Base-by-base conservation (phyloP, 176 grass and related monocot species). In the Cenchrus fungigraminus region DNA sequence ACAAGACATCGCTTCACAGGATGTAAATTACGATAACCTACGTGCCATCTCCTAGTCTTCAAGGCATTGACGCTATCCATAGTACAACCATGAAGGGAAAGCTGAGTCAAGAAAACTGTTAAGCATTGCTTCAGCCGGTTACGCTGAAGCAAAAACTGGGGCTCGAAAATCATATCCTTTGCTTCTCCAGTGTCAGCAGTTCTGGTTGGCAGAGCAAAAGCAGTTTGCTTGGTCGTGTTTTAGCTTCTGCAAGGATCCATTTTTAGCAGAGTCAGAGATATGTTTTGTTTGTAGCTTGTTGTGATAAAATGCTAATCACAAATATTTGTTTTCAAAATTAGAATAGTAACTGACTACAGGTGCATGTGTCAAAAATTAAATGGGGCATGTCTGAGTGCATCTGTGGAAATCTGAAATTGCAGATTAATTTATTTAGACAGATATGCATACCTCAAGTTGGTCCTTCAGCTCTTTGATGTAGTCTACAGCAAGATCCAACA, bases 391-490 rank as follows among this genome's bases (percentile, higher is more conserved):
- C 17, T 15, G 16, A 32, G 44, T 63, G 49, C 4, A 28, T 6
- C 28, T 45, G 37, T 44, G 14, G 28, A 47, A 20, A 77, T 61
- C 6, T 20, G 37, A 31, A 7, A 65, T 31, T 34, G 28, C 15
- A 1, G 17, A 12, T 58, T n/a, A n/a, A 31, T 32, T 54, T 56
- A 32, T 17, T 73, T 68, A 65, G 40, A 58, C 7, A 37, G 37
- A 80, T 17, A 49, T 86, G 70, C 80, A 77, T 87, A 99, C 97
- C 97, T 99, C 80, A 77, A 96, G 60, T 83, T 96, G 86, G 57
- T 73, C 88, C 87, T 99, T 92, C 5, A 99, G 90, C n/a, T 91
- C 93, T 75, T 77, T 99, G 76, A 99, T 99, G 88, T 99, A 87
- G 43, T 94, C 90, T 16, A 99, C 88, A 74, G 97, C 93, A 63